Conservation (phyloP, 768 basidiomycete species). For the Lactifluus piperatus region DNA sequence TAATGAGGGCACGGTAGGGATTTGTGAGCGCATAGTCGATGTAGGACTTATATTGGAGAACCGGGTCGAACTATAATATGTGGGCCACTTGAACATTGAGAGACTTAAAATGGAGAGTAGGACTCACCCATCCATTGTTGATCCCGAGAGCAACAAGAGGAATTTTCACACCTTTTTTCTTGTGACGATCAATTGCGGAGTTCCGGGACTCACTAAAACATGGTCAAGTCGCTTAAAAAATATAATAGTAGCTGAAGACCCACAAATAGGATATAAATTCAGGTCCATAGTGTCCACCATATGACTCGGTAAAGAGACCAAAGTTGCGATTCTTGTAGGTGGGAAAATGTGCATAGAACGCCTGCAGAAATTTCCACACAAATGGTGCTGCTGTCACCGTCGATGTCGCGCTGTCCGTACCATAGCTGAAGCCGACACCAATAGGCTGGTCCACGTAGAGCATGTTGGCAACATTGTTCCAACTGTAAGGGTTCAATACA, state of each 20-base stretch:
- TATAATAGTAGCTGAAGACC: not conserved
- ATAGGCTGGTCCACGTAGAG: conserved; percentile 18
- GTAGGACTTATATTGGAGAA: conserved; percentile 42
- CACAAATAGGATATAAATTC: conserved; percentile 14
- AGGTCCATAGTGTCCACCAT: conserved; percentile 24
- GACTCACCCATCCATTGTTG: not conserved
- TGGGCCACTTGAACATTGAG: not conserved
- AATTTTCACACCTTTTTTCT: not conserved
- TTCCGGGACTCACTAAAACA: not conserved
- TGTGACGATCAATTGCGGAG: not conserved
- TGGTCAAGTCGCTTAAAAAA: not conserved
- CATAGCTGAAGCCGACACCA: not conserved
- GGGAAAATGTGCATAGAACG: conserved; percentile 29
- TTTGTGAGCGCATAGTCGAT: conserved; percentile 40
- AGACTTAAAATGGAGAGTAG: not conserved
- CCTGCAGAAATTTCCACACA: not conserved
- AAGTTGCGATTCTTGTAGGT: conserved; percentile 32
- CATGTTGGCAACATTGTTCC: conserved; percentile 16
- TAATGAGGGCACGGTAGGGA: conserved; percentile 21
- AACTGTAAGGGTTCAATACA: conserved; percentile 3
- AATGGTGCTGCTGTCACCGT: not conserved
- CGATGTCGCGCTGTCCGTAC: not conserved
- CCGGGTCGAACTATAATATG: conserved; percentile 12
- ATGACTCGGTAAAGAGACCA: conserved; percentile 48
- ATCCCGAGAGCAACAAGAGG: not conserved